Base-by-base conservation (phyloP, 768 basidiomycete genomes). In the Agaricus subrufescens region DNA sequence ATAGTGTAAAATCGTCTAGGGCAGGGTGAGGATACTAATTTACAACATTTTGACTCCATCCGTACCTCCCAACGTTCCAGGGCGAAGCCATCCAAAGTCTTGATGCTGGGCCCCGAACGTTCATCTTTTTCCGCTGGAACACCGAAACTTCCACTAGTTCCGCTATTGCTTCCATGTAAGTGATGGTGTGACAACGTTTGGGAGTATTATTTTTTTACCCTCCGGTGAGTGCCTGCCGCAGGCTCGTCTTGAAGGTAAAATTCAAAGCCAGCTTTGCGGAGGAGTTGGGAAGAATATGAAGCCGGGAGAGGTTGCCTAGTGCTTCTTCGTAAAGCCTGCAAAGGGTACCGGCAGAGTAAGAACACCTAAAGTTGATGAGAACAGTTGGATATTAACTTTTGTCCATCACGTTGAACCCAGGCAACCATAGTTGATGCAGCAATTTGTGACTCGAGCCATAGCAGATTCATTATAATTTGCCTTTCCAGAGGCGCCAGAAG, bases 1-100 rank as follows among this genome's bases (percentile, higher is more conserved):
- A 66, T 91, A 98, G 70, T 98, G 94, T 44, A 98, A 78, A 63
- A 98, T 96, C 0, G 93, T 94, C 94, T 98, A 59, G 30, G 29
- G 46, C 42, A 60, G 40, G 48, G 42, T 54, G 15, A 29, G 56
- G 19, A n/a, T 58, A 45, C 38, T 39, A 42, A 27, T 54, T 43
- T 29, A 14, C 1, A 31, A 19, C 51, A 46, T 34, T 50, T 23
- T 14, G 34, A 66, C 78, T 59, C 19, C 25, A 31, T 30, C 45
- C 55, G 44, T 60, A 89, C 93, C 83, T 97, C 94, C 94, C 94
- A 97, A 58, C 91, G 80, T 63, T 91, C 89, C 42, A 92, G 73
- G 1, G 94, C 92, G 66, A 90, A 91, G 12, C 77, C 76, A 69
- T 97, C 94, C 15, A 97, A 75, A 10, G 73, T 75, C 45, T 86